Evolutionary conservation across 1,284 basidiomycete species (phyloP).

Genomic region (Ustilago sp.): DNA sequence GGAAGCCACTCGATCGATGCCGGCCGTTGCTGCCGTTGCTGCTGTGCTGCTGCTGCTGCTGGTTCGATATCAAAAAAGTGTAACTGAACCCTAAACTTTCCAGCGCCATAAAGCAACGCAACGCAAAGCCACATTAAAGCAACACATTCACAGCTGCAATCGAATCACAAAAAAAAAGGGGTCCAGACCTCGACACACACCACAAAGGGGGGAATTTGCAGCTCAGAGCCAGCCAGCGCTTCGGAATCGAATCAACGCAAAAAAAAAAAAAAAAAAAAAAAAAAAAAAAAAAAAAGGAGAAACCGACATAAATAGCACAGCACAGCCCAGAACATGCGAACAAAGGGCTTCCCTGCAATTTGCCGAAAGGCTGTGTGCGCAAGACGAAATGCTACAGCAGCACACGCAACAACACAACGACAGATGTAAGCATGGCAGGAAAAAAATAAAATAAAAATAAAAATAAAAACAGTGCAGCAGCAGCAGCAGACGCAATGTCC

Average conservation of each 20-base stretch:
- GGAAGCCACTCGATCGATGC: not conserved
- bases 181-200: not conserved
- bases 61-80: too few species aligned
- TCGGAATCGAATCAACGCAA: not conserved
- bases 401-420: too few species aligned
- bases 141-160: not conserved
- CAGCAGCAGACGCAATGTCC: not conserved
- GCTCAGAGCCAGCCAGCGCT: not conserved
- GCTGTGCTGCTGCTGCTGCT: too few species aligned
- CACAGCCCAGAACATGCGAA: conserved; percentile 8
- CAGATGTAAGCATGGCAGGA: not conserved
- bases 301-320: conserved; percentile 4
- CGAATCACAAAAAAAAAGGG: too few species aligned
- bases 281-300: not conserved
- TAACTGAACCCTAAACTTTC: not conserved
- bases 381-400: not conserved
- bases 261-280: not conserved
- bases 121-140: not conserved
- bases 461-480: not conserved
- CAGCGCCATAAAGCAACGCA: not conserved
- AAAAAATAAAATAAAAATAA: not conserved
- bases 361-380: not conserved
- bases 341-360: conserved; percentile 1
- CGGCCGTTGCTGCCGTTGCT: too few species aligned
- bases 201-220: too few species aligned